Evolutionary conservation across 2,329 filamentous ascomycete species (phyloP).

Genomic region (Pyrenochaeta sp.): DNA sequence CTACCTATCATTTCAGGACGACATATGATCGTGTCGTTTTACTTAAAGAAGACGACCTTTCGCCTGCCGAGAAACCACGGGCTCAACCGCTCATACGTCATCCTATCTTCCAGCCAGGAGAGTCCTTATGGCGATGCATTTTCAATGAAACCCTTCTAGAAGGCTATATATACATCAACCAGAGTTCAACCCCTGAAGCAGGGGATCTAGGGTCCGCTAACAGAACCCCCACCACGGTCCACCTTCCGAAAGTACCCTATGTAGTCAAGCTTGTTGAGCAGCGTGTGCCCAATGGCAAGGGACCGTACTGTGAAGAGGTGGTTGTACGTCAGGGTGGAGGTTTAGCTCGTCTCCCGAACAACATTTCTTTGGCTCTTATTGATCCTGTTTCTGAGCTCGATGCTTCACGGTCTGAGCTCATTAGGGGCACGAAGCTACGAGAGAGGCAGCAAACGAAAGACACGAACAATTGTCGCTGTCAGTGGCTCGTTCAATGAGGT

Average conservation of each 20-base stretch:
- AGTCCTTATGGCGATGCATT: slow-evolving; percentile 33
- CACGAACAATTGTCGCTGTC: slow-evolving; percentile 22
- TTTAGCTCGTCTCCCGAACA: slow-evolving; percentile 2
- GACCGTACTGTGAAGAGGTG: slow-evolving; percentile 31
- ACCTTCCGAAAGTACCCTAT: slow-evolving; percentile 25
- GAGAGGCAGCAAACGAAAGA: slow-evolving; percentile 3
- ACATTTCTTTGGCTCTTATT: slow-evolving; percentile 8
- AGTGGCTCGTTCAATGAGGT: slow-evolving; percentile 27
- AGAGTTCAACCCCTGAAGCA: slow-evolving; percentile 3
- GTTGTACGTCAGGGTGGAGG: slow-evolving; percentile 6
- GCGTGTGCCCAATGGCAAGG: slow-evolving; percentile 17
- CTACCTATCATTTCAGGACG: slow-evolving; percentile 31
- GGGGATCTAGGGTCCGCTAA: not conserved
- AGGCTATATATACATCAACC: slow-evolving; percentile 29
- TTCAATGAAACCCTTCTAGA: slow-evolving; percentile 38
- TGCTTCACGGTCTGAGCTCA: slow-evolving; percentile 5
- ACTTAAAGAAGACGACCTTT: slow-evolving; percentile 23
- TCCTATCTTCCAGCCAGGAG: slow-evolving; percentile 16
- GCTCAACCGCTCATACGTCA: slow-evolving; percentile 1
- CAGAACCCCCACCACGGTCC: not conserved
- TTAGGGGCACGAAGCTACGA: slow-evolving; percentile 1
- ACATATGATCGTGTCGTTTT: slow-evolving; percentile 33
- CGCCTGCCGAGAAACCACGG: not conserved
- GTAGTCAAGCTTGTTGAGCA: slow-evolving; percentile 33
- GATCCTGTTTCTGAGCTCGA: slow-evolving; percentile 7